Percentiles rank a stretch among this genome's conserved stretches.
phyloP scores from a whole-genome alignment of 306 rosid species.

The Dalbergia oliveri region DNA sequence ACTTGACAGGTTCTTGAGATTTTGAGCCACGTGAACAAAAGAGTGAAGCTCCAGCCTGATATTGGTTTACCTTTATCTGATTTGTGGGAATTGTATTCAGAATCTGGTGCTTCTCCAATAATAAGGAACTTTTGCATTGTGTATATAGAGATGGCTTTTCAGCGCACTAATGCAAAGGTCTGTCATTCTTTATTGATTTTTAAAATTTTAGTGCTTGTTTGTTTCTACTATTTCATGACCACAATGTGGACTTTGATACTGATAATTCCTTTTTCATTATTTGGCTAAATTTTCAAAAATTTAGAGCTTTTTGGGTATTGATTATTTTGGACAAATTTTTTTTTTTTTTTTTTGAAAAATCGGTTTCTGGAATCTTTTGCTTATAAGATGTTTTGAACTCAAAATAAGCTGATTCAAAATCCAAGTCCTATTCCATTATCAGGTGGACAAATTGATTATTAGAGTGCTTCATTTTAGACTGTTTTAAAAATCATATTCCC shows the following conservation, averaged over 20 bases:
- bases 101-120: slow-evolving; percentile 68
- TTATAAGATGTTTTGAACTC: neutral
- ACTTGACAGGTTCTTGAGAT: slow-evolving; percentile 91
- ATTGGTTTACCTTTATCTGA: slow-evolving; percentile 87
- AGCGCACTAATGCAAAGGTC: slow-evolving; percentile 75
- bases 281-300: neutral
- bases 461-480: slow-evolving; percentile 2
- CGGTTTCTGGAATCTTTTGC: neutral
- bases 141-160: slow-evolving; percentile 95
- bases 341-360: no score
- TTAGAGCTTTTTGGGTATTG: neutral
- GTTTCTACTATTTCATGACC: slow-evolving; percentile 22
- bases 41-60: slow-evolving; percentile 88
- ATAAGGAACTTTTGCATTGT: slow-evolving; percentile 96
- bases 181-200: slow-evolving; percentile 31
- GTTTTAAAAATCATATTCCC: neutral
- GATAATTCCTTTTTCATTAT: slow-evolving; percentile 23
- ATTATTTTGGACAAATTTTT: neutral
- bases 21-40: slow-evolving; percentile 95
- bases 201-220: slow-evolving; percentile 23
- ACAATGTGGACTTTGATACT: slow-evolving; percentile 4
- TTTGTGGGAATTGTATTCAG: slow-evolving; percentile 82
- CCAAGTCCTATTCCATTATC: neutral
- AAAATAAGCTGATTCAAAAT: neutral
- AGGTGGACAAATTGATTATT: slow-evolving; percentile 21